phyloP scores from a whole-genome alignment of 768 basidiomycete species.

The Mycena vulgaris region DNA sequence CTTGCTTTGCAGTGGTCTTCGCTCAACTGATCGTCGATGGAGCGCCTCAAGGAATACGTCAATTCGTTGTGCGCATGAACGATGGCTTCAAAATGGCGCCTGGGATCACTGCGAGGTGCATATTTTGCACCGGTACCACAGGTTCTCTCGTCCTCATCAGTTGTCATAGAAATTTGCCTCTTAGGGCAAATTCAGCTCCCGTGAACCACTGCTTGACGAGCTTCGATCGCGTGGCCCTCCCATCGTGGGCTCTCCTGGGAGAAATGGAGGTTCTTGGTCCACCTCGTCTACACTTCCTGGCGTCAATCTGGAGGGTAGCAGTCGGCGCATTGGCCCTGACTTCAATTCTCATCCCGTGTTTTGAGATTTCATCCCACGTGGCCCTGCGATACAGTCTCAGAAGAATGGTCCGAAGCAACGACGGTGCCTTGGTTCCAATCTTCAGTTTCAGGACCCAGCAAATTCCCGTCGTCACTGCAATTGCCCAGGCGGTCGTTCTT shows the following conservation, averaged over 20 bases:
- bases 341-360: neutral
- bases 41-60: neutral
- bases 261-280: neutral
- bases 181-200: neutral
- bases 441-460: neutral
- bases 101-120: neutral
- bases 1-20: neutral
- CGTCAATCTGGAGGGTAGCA: neutral
- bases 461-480: neutral
- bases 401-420: neutral
- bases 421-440: neutral
- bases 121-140: neutral
- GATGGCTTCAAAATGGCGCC: slow-evolving; percentile 6
- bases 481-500: slow-evolving; percentile 1
- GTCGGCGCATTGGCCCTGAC: neutral
- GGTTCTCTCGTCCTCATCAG: neutral
- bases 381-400: neutral
- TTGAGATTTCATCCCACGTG: neutral
- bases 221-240: neutral
- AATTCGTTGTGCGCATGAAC: neutral
- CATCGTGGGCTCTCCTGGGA: neutral
- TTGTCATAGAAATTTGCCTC: neutral
- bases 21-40: neutral
- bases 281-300: neutral
- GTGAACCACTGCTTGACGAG: neutral